These are phyloP conservation scores for Miamiensis avidus DNA, from an alignment of 169 alveolate genomes.

Conservation along the genomic window DNA sequence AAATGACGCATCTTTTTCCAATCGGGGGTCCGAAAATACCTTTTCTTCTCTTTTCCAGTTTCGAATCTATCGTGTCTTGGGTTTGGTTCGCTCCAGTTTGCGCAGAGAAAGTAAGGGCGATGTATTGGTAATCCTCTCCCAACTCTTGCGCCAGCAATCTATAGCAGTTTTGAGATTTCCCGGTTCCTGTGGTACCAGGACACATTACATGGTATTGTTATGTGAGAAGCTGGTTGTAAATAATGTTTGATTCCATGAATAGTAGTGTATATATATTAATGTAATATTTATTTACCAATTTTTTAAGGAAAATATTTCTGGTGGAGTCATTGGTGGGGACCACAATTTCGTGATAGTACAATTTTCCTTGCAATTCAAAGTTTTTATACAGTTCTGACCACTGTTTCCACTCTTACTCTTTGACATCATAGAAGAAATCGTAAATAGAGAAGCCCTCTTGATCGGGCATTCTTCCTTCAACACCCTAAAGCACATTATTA, in stretches of 20 bases:
- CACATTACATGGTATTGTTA: slow-evolving; percentile 86
- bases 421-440: slow-evolving; percentile 22
- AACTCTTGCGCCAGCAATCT: slow-evolving; percentile 76
- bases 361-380: slow-evolving; percentile 80
- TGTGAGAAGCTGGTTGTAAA: slow-evolving; percentile 51
- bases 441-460: slow-evolving; percentile 15
- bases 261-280: too few species aligned
- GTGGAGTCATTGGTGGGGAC: slow-evolving; percentile 93
- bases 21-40: slow-evolving; percentile 88
- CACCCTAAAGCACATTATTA: too few species aligned
- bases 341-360: slow-evolving; percentile 88
- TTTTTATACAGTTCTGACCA: slow-evolving; percentile 51
- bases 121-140: slow-evolving; percentile 84
- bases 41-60: slow-evolving; percentile 56
- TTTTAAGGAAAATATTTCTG: slow-evolving; percentile 83
- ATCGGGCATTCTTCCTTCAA: slow-evolving; percentile 22
- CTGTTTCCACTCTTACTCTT: slow-evolving; percentile 38
- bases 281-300: too few species aligned
- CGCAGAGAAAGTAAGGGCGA: slow-evolving; percentile 91
- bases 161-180: slow-evolving; percentile 88
- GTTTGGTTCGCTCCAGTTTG: slow-evolving; percentile 94
- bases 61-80: slow-evolving; percentile 72
- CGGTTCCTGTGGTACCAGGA: slow-evolving; percentile 96
- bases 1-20: slow-evolving; percentile 90
- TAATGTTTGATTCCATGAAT: too few species aligned